Evolutionary conservation across 169 alveolate genomes (phyloP), one percentile per base, ranked within the genome.

Genomic region (Theileria parva): DNA sequence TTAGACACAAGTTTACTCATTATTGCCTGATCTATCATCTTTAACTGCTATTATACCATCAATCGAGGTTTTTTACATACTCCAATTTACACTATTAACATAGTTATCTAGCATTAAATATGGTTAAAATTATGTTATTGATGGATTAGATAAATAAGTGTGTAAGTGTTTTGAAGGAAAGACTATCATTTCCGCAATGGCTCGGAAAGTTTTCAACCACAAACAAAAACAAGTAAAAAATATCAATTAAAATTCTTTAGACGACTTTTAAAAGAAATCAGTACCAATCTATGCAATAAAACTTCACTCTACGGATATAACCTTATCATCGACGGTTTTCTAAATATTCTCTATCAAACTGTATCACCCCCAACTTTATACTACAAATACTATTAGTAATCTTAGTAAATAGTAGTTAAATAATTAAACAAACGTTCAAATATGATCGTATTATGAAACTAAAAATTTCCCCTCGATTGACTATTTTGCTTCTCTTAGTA

Each of bases 111-210:
- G 30, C 2, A 13, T 44, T 44, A 44, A 7, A 44, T 44, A 0
- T 44, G 8, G 50, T 63, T 63, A 28, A 30, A 2, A 27, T 5
- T 30, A 21, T 17, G 15, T 60, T 12, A 23, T 9, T 25, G 17
- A 91, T 87, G 25, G 44, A 92, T 39, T 86, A 69, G 51, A 76
- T 83, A 2, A 28, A 53, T 44, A 44, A 32, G 0, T 7, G 81
- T 15, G 69, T 94, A 51, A 92, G 95, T n/a, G 21, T 81, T 68
- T 76, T 80, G 61, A 74, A 67, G 44, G 91, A 85, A 53, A 92
- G 91, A 68, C 95, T 97, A 23, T 91, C 92, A 81, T 97, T 97
- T 85, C 99, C 99, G 21, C 95, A 96, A 68, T 95, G 94, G 87
- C 85, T 96, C 23, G 99, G 99, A 27, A 96, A 95, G 72, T 93